Percentiles rank a stretch among this genome's conserved stretches.
Evolutionary conservation across 2,329 filamentous ascomycete species (phyloP).

Genomic region (Ramularia endophylla): DNA sequence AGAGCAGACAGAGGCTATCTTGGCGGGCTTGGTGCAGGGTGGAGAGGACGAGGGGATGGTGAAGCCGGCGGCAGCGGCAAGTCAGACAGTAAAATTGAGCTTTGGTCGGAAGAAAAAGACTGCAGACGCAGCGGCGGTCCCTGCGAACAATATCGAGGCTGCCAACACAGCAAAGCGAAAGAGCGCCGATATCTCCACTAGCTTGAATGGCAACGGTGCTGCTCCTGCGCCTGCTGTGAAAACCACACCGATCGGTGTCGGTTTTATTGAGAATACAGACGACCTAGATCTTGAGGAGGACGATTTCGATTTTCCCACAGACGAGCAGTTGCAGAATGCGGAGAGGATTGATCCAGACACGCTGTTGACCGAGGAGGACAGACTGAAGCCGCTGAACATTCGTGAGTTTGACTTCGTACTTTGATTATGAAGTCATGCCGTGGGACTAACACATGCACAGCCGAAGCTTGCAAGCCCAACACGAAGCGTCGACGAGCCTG

Average conservation of each 20-base stretch:
- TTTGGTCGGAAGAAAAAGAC: conserved; percentile 59
- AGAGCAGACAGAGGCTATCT: conserved; percentile 70
- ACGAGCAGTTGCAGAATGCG: conserved; percentile 51
- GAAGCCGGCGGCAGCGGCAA: conserved; percentile 45
- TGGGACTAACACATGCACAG: conserved; percentile 42
- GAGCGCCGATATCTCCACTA: conserved; percentile 26
- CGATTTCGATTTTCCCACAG: conserved; percentile 31
- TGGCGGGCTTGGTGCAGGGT: conserved; percentile 65
- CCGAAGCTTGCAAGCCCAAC: conserved; percentile 80
- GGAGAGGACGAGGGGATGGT: conserved; percentile 55
- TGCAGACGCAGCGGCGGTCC: conserved; percentile 36
- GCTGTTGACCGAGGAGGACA: conserved; percentile 77
- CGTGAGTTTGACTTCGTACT: conserved; percentile 51
- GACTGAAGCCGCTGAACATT: conserved; percentile 68
- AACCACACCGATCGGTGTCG: conserved; percentile 52
- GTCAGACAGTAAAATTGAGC: conserved; percentile 45
- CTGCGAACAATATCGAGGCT: conserved; percentile 30
- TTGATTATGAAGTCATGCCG: no score
- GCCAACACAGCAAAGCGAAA: conserved; percentile 29
- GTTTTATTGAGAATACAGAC: conserved; percentile 60
- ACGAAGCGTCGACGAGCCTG: conserved; percentile 88
- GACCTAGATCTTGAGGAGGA: conserved; percentile 47
- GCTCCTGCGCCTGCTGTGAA: conserved; percentile 18
- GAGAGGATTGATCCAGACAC: conserved; percentile 89
- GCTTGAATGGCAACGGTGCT: conserved; percentile 37